A percentile compares a stretch with the other conserved stretches of the same genome.
Evolutionary conservation across 2,329 filamentous ascomycete species (phyloP).

Genomic region (Stagonosporopsis chrysanthemi): DNA sequence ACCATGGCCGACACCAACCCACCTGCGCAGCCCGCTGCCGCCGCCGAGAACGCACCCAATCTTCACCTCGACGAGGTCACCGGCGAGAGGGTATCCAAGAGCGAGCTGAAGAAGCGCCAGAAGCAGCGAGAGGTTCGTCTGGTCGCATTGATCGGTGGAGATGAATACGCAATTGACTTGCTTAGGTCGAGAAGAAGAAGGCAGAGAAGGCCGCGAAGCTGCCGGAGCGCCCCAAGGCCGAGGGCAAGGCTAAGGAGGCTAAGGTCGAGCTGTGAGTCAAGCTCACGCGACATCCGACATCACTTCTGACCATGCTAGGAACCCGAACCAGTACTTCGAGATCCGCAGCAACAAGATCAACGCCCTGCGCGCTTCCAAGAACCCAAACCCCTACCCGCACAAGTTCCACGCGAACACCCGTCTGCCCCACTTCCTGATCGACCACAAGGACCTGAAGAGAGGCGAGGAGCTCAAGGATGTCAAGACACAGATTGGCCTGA

Average conservation of each 20-base stretch:
- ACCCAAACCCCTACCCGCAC: slow-evolving; percentile 87
- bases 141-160: neutral
- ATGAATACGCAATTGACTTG: neutral
- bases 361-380: slow-evolving; percentile 74
- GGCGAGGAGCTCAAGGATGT: slow-evolving; percentile 82
- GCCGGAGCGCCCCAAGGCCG: slow-evolving; percentile 64
- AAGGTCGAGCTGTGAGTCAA: slow-evolving; percentile 65
- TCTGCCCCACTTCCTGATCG: slow-evolving; percentile 77
- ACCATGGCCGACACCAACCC: slow-evolving; percentile 44
- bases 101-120: slow-evolving; percentile 84
- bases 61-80: slow-evolving; percentile 91
- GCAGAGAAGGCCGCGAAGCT: slow-evolving; percentile 79
- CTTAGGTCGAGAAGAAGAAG: slow-evolving; percentile 75
- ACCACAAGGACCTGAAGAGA: slow-evolving; percentile 83
- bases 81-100: slow-evolving; percentile 75
- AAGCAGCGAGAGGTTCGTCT: slow-evolving; percentile 79
- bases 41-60: slow-evolving; percentile 58
- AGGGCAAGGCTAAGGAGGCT: slow-evolving; percentile 64
- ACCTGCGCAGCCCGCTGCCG: slow-evolving; percentile 31
- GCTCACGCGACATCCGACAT: slow-evolving; percentile 67
- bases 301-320: neutral
- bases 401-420: slow-evolving; percentile 89
- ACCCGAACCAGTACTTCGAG: slow-evolving; percentile 85
- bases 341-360: slow-evolving; percentile 82
- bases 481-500: slow-evolving; percentile 77